A percentile compares a stretch with the other conserved stretches of the same genome.
These are phyloP conservation scores for Neofusicoccum kwambonambiense DNA, from an alignment of 2,329 filamentous ascomycete genomes.

Conservation along the genomic window DNA sequence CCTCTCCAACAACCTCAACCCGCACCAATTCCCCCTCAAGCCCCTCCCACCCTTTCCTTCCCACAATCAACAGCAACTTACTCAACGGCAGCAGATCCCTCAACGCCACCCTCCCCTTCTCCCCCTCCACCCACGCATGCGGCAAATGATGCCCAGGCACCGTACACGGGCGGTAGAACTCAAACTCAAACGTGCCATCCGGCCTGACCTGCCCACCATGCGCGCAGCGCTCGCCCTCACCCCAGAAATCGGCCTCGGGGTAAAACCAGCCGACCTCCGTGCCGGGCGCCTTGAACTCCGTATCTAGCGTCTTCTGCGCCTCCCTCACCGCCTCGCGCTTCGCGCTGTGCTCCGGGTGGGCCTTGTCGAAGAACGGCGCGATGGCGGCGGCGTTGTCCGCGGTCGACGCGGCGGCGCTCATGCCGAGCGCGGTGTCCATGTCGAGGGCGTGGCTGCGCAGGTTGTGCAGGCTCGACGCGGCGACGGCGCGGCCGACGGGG, in stretches of 20 bases:
- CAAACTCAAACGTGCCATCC: conserved; percentile 21
- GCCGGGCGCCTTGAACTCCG: conserved; percentile 35
- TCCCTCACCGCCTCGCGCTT: conserved; percentile 25
- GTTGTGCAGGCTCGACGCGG: conserved; percentile 28
- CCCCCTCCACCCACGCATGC: conserved; percentile 28
- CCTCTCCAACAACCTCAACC: neutral
- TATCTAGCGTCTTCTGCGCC: conserved; percentile 26
- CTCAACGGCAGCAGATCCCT: conserved; percentile 15
- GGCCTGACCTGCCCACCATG: conserved; percentile 26
- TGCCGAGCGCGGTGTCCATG: conserved; percentile 35
- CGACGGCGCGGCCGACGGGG: conserved; percentile 27
- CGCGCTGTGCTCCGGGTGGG: conserved; percentile 20
- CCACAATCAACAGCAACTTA: neutral
- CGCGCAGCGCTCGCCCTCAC: conserved; percentile 21
- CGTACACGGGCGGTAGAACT: conserved; percentile 26
- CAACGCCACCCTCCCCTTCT: neutral
- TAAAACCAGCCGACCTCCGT: conserved; percentile 39
- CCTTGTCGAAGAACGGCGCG: conserved; percentile 26
- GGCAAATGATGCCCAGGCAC: conserved; percentile 35
- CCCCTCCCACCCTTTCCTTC: neutral
- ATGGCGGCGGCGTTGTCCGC: conserved; percentile 27
- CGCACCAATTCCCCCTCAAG: neutral
- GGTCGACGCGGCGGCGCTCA: conserved; percentile 19
- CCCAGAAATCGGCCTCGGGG: conserved; percentile 17
- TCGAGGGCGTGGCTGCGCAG: conserved; percentile 28